These are phyloP conservation scores for Lactuca sativa DNA, from an alignment of 129 eudicot species.

Conservation along the genomic window DNA sequence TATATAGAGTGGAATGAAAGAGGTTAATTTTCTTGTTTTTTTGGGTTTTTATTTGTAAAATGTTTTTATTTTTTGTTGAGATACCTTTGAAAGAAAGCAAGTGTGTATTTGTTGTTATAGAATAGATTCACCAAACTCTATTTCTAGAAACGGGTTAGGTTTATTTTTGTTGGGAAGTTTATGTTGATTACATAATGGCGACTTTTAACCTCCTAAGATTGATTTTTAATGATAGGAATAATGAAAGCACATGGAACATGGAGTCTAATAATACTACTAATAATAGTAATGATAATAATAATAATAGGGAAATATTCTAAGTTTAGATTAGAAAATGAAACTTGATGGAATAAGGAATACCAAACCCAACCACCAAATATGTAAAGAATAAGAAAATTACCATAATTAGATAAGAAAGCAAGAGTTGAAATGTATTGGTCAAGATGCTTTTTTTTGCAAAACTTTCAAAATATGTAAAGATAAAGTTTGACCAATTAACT, in stretches of 20 bases:
- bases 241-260: not conserved
- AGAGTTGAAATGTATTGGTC: not conserved
- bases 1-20: not conserved
- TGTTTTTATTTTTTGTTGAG: not conserved
- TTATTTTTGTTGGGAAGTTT: not conserved
- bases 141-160: too few species aligned
- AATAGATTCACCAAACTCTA: not conserved
- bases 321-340: not conserved
- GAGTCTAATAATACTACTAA: too few species aligned
- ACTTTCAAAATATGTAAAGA: not conserved
- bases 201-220: not conserved
- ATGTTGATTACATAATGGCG: not conserved
- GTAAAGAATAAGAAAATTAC: not conserved
- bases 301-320: not conserved
- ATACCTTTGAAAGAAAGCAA: not conserved
- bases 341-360: not conserved
- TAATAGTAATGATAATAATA: too few species aligned
- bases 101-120: not conserved
- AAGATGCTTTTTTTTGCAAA: not conserved
- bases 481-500: not conserved
- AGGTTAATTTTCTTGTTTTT: not conserved
- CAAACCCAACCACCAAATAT: not conserved
- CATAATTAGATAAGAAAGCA: not conserved
- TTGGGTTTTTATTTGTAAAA: not conserved
- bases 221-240: not conserved